Evolutionary conservation across 164 flowering plant species (phyloP).

Genomic region (Echeveria elegans): DNA sequence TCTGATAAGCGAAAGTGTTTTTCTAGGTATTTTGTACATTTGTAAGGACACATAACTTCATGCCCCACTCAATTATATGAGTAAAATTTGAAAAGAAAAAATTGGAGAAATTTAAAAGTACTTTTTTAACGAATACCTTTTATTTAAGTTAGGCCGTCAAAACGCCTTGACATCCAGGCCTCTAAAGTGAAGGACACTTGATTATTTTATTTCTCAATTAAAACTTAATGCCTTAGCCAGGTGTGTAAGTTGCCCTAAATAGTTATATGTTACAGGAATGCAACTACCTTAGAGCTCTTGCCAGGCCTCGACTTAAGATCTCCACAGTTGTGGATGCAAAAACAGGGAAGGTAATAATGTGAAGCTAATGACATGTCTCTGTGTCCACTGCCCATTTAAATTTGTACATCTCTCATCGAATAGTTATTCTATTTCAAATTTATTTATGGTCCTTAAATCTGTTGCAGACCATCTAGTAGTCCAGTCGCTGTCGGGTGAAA

Average conservation of each 20-base stretch:
- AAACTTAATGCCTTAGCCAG: too few relatives aligned
- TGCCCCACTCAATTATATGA: too few relatives aligned
- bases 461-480: too few relatives aligned
- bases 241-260: not conserved
- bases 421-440: too few relatives aligned
- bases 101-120: too few relatives aligned
- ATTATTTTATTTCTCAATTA: not conserved
- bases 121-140: too few relatives aligned
- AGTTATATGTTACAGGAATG: conserved; percentile 57
- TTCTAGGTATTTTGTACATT: not conserved
- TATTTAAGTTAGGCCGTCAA: too few relatives aligned
- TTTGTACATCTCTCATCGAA: too few relatives aligned
- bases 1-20: not conserved
- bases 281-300: conserved; percentile 72
- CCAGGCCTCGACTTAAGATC: conserved; percentile 60
- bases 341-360: conserved; percentile 73
- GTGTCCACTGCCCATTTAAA: not conserved
- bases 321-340: conserved; percentile 86
- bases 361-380: not conserved
- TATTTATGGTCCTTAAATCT: too few relatives aligned
- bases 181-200: not conserved
- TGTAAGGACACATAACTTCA: not conserved
- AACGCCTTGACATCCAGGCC: too few relatives aligned
- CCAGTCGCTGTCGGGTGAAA: too few relatives aligned
- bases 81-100: too few relatives aligned